phyloP scores from a whole-genome alignment of 345 rosid species.

The Hibiscus mutabilis region DNA sequence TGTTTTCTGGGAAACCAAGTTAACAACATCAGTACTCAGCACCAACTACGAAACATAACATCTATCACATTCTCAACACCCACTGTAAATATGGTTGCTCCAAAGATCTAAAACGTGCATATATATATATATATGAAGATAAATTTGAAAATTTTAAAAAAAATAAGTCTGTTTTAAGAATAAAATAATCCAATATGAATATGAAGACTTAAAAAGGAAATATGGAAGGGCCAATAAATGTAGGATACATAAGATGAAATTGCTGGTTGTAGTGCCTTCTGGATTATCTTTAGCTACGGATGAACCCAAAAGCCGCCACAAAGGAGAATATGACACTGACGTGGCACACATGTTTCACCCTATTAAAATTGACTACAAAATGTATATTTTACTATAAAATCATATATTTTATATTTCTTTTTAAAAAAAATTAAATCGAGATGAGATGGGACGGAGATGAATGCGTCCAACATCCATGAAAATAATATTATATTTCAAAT shows the following conservation, averaged over 20 bases:
- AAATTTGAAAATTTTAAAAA: background rate
- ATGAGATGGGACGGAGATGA: too few species aligned
- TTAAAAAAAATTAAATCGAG: too few species aligned
- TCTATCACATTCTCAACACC: background rate
- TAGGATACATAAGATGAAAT: background rate
- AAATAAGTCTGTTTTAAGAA: background rate
- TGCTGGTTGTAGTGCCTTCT: background rate
- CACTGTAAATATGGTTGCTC: background rate
- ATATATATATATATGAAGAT: background rate
- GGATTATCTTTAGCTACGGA: background rate
- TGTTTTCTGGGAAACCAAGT: background rate
- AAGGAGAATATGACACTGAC: background rate
- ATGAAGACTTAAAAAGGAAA: background rate
- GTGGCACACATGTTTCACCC: background rate
- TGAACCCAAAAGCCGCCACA: background rate
- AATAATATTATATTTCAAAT: too few species aligned
- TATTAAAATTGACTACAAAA: background rate
- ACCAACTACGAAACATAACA: background rate
- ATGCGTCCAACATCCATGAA: too few species aligned
- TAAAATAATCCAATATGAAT: background rate
- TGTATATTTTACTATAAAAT: too few species aligned
- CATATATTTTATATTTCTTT: too few species aligned
- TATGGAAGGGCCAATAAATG: background rate
- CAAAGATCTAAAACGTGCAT: conserved; percentile 1
- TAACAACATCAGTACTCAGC: background rate